phyloP scores from a whole-genome alignment of 2,329 filamentous ascomycete species.

The Aspergillus hortae region DNA sequence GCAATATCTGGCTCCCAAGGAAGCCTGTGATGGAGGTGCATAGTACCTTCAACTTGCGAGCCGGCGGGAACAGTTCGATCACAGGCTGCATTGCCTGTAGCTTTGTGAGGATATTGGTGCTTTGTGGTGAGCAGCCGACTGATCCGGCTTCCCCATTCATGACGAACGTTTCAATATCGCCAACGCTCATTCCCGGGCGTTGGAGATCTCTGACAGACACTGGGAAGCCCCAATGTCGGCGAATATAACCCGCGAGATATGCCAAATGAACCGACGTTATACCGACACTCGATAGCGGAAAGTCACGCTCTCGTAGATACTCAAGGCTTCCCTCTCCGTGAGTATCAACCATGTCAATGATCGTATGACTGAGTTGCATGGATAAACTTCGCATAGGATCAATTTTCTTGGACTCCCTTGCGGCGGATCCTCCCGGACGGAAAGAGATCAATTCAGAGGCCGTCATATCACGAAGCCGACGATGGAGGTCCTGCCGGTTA shows the following conservation, averaged over 20 bases:
- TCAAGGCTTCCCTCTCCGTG: neutral
- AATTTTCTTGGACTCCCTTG: neutral
- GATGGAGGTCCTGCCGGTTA: neutral
- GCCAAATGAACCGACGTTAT: neutral
- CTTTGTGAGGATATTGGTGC: neutral
- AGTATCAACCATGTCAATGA: neutral
- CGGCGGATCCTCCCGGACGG: neutral
- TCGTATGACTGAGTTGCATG: neutral
- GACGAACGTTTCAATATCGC: neutral
- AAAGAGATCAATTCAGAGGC: neutral
- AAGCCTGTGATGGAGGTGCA: slow-evolving; percentile 6
- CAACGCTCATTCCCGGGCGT: neutral
- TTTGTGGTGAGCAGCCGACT: neutral
- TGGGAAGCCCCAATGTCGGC: neutral
- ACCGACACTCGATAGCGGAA: neutral
- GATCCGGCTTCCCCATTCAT: neutral
- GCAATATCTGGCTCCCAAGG: slow-evolving; percentile 10
- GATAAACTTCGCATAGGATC: neutral
- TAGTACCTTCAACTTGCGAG: neutral
- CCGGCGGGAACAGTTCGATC: neutral
- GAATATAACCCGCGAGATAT: neutral
- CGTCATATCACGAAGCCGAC: neutral
- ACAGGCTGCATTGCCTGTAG: neutral
- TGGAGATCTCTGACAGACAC: neutral
- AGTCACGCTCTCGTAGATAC: neutral